Conservation (phyloP, 1,139 yeast genomes). For the Suhomyces atakaporum region DNA sequence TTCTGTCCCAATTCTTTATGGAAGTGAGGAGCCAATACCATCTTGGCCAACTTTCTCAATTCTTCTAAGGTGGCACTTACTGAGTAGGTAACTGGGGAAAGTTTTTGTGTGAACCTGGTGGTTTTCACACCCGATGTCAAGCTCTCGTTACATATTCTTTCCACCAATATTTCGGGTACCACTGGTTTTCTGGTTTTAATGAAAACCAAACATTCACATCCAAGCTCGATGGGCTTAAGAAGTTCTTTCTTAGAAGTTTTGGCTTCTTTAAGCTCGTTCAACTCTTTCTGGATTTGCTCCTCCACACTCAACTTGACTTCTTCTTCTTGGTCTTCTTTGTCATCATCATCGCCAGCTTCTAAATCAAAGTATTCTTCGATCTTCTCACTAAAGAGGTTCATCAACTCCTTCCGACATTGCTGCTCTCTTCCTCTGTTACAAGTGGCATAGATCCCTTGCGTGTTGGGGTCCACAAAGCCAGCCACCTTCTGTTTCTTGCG, state of each 20-base stretch:
- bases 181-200: conserved; percentile 78
- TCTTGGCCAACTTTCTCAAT: conserved; percentile 54
- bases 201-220: conserved; percentile 84
- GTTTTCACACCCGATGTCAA: conserved; percentile 51
- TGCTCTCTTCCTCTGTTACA: conserved; percentile 79
- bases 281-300: conserved; percentile 70
- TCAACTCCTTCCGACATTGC: conserved; percentile 72
- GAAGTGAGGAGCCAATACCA: conserved; percentile 68
- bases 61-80: conserved; percentile 74
- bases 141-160: conserved; percentile 62
- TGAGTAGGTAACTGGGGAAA: conserved; percentile 78
- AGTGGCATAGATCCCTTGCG: conserved; percentile 84
- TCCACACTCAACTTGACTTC: conserved; percentile 45
- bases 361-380: conserved; percentile 54
- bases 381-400: conserved; percentile 57
- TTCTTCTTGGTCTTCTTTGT: conserved; percentile 19
- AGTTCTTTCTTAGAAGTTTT: conserved; percentile 46
- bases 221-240: conserved; percentile 65
- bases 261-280: conserved; percentile 54
- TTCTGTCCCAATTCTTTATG: conserved; percentile 50
- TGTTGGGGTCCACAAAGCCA: conserved; percentile 71
- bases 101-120: conserved; percentile 73
- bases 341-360: conserved; percentile 22
- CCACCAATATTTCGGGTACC: conserved; percentile 72
- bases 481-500: conserved; percentile 46